phyloP scores from a whole-genome alignment of 2,329 filamentous ascomycete genomes.

The Cladosporium colombiae region DNA sequence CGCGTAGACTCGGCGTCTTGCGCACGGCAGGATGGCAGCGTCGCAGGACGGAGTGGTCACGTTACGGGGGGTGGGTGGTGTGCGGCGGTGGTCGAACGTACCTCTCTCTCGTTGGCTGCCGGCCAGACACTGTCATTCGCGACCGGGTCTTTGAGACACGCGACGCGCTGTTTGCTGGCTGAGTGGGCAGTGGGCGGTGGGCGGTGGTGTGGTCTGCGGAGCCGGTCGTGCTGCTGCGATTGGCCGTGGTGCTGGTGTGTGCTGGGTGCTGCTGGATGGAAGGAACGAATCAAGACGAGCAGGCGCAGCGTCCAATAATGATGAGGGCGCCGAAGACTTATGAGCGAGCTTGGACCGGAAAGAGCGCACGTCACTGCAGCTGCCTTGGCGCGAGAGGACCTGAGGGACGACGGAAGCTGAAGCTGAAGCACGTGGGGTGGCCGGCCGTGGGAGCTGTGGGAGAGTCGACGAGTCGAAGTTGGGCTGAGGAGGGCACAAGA shows the following conservation, averaged over 20 bases:
- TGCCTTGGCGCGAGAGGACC: neutral
- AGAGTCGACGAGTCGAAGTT: neutral
- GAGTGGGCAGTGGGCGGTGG: neutral
- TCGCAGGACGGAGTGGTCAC: conserved; percentile 15
- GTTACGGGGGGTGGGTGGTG: conserved; percentile 18
- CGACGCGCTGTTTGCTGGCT: conserved; percentile 17
- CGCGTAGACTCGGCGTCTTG: neutral
- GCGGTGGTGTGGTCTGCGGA: neutral
- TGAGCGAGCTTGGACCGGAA: neutral
- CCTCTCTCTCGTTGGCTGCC: neutral
- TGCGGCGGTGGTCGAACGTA: conserved; percentile 2
- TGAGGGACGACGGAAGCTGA: too few species aligned
- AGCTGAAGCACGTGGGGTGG: neutral
- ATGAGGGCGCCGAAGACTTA: neutral
- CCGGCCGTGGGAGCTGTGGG: neutral
- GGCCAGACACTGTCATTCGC: neutral
- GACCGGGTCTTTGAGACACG: conserved; percentile 16
- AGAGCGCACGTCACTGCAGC: neutral
- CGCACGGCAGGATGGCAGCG: conserved; percentile 14
- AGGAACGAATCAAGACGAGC: conserved; percentile 10
- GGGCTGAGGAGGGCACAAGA: neutral
- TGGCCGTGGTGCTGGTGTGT: conserved; percentile 1
- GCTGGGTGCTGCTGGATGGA: neutral
- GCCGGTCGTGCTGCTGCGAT: conserved; percentile 15
- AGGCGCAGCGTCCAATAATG: conserved; percentile 16